Evolutionary conservation across 768 basidiomycete species (phyloP).

Genomic region (Hebeloma cylindrosporum): DNA sequence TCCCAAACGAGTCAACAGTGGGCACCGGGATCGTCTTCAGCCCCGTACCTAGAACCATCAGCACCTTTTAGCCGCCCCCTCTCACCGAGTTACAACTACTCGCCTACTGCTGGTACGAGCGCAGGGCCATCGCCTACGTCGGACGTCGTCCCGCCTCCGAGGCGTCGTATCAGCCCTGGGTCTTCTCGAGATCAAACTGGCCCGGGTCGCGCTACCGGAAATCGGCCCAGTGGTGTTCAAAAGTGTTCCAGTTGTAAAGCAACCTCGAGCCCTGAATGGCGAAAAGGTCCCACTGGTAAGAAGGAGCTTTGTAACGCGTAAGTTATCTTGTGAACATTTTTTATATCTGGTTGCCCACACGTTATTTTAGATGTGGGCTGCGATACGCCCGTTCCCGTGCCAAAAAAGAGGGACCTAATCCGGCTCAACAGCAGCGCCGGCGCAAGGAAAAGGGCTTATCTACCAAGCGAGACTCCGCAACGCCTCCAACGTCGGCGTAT

Average conservation of each 20-base stretch:
- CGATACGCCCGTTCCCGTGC: slow-evolving; percentile 86
- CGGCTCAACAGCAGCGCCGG: slow-evolving; percentile 50
- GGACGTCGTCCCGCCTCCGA: slow-evolving; percentile 57
- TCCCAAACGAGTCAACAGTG: slow-evolving; percentile 23
- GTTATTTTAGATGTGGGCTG: slow-evolving; percentile 65
- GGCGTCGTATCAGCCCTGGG: slow-evolving; percentile 56
- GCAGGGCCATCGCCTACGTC: slow-evolving; percentile 29
- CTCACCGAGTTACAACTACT: slow-evolving; percentile 29
- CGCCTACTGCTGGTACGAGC: slow-evolving; percentile 35
- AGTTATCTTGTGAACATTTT: slow-evolving; percentile 32
- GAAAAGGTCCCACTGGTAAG: slow-evolving; percentile 87
- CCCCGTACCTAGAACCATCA: slow-evolving; percentile 26
- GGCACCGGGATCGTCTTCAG: slow-evolving; percentile 22
- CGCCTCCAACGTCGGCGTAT: slow-evolving; percentile 41
- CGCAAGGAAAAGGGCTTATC: slow-evolving; percentile 59
- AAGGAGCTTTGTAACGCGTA: slow-evolving; percentile 94
- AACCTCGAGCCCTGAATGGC: slow-evolving; percentile 85
- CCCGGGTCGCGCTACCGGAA: slow-evolving; percentile 50
- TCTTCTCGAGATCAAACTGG: slow-evolving; percentile 47
- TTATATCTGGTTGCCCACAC: slow-evolving; percentile 10
- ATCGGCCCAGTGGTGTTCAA: slow-evolving; percentile 69
- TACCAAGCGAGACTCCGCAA: slow-evolving; percentile 42
- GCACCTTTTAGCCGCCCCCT: slow-evolving; percentile 26
- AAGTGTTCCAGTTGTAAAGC: slow-evolving; percentile 81
- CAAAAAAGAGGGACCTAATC: slow-evolving; percentile 75